Evolutionary conservation across 73 alveolate species (phyloP), one percentile per base, ranked within the genome.

Genomic region (Blepharisma japonicum): DNA sequence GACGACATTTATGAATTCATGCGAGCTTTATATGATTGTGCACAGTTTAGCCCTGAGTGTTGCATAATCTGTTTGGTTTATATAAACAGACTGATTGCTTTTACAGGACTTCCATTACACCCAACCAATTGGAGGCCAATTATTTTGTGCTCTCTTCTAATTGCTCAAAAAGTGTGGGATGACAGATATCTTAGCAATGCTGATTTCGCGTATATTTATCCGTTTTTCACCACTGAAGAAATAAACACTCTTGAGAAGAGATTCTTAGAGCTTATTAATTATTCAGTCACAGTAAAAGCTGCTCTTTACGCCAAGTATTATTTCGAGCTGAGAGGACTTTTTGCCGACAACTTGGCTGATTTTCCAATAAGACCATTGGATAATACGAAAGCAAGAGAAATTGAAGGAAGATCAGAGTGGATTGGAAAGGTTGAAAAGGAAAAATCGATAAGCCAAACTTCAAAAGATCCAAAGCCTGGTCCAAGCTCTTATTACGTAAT

Each of bases 91-190:
- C 88, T 96, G 39, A 95, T 96, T 79, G 99, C 99, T 25, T 91
- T 93, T 79, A 95, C 99, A 53, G 94, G 87, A 39, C 83, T 96
- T 83, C 98, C 99, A 25, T 89, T 96, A 42, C 86, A 91, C 27
- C 98, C 98, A 4, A 93, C 98, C 38, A 94, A 95, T 72, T 96
- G 99, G 99, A 87, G 99, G 71, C 99, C 99, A 27, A 83, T 96
- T n/a, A 87, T 95, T 53, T 81, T 96, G 67, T 85, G 97, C 86
- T 87, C 99, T 6, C 84, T 95, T 14, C 79, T 96, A 77, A 98
- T 96, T 5, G 99, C 99, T 1, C 93, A 96, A 81, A 96, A 96
- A 80, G 98, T 94, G 77, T 96, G 99, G 99, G 99, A 96, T 84
- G 99, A 96, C 78, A 91, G 95, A 83, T 95, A 91, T 86, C 86